A percentile compares a stretch with the other conserved stretches of the same genome.
Conservation (phyloP, 2,329 filamentous ascomycete species). For the Hypoxylon sp. region DNA sequence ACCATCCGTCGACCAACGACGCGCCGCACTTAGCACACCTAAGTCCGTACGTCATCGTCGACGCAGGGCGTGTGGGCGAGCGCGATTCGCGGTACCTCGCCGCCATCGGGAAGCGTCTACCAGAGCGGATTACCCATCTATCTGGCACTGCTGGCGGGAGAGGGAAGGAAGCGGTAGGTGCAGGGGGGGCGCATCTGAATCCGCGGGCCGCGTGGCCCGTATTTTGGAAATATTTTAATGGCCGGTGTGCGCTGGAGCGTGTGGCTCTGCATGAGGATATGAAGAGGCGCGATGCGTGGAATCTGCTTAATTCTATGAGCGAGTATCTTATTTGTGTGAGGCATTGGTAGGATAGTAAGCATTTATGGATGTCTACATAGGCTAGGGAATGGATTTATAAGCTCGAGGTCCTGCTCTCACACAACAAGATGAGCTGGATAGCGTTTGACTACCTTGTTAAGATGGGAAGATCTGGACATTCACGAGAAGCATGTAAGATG, state of each 20-base stretch:
- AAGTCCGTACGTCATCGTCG: slow-evolving; percentile 78
- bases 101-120: slow-evolving; percentile 69
- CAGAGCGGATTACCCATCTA: slow-evolving; percentile 21
- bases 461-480: background rate
- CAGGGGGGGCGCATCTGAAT: slow-evolving; percentile 56
- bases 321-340: slow-evolving; percentile 77
- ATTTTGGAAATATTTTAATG: slow-evolving; percentile 90
- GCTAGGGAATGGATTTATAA: background rate
- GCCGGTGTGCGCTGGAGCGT: slow-evolving; percentile 85
- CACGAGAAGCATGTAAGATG: background rate
- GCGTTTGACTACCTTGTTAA: background rate
- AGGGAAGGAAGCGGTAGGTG: slow-evolving; percentile 6
- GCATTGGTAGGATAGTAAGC: slow-evolving; percentile 72
- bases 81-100: slow-evolving; percentile 80
- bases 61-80: slow-evolving; percentile 83
- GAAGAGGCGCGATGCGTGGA: slow-evolving; percentile 86
- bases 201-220: slow-evolving; percentile 76
- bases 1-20: slow-evolving; percentile 69
- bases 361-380: background rate
- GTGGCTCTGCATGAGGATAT: slow-evolving; percentile 87
- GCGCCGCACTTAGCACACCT: slow-evolving; percentile 71
- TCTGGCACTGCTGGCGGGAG: background rate
- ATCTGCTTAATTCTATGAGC: slow-evolving; percentile 73
- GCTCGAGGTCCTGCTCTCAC: background rate
- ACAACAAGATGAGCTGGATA: background rate